A percentile compares a stretch with the other conserved stretches of the same genome.
Evolutionary conservation across 148 eudicot genomes (phyloP).

Genomic region (Vaccinium vitisidaea): DNA sequence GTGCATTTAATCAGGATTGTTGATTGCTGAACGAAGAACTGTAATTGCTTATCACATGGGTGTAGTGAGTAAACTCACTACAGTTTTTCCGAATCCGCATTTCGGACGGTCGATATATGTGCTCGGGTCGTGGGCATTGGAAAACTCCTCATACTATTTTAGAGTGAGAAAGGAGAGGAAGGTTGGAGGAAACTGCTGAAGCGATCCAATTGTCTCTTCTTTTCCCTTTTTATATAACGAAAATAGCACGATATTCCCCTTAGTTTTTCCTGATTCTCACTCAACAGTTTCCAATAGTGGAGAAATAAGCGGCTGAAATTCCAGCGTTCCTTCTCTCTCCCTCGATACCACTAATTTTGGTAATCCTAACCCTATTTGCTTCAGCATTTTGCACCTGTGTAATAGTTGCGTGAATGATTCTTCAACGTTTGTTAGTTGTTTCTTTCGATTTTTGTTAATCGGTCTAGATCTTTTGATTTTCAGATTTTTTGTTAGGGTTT

Average conservation of each 20-base stretch:
- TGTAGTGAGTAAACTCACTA: no score
- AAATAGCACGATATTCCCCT: no score
- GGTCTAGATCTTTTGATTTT: not conserved
- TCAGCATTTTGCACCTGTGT: not conserved
- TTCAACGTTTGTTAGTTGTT: not conserved
- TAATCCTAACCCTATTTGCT: not conserved
- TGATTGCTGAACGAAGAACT: no score
- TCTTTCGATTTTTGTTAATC: not conserved
- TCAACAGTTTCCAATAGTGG: not conserved
- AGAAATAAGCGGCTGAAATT: not conserved
- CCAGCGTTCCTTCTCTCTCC: not conserved
- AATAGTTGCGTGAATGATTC: not conserved
- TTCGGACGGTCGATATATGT: no score
- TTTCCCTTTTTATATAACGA: no score
- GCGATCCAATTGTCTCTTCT: not conserved
- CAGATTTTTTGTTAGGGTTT: conserved; percentile 12
- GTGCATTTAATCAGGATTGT: no score
- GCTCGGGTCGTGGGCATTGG: no score
- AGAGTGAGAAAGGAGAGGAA: not conserved
- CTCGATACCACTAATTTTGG: not conserved
- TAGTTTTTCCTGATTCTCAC: not conserved
- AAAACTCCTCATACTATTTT: no score
- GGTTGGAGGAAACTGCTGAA: not conserved
- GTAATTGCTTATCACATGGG: no score
- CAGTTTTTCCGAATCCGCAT: no score